Evolutionary conservation across 352 stramenopile species (phyloP).

Genomic region (Phytopythium ostracodes): DNA sequence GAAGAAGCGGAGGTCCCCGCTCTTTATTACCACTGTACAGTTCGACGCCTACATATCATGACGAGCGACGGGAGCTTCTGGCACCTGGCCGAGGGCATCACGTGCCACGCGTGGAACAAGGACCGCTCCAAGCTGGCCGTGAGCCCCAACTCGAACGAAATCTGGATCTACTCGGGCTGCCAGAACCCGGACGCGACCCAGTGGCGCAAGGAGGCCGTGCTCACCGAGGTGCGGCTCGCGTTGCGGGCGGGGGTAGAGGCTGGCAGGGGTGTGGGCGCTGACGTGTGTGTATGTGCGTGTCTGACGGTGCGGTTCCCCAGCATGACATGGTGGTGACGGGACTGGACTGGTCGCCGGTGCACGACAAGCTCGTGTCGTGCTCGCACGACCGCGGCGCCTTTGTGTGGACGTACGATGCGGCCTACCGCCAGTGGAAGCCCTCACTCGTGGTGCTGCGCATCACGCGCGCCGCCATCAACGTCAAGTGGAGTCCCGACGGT

Average conservation of each 20-base stretch:
- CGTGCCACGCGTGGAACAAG: constrained; percentile 91
- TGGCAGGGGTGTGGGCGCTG: background rate
- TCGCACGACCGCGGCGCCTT: constrained; percentile 94
- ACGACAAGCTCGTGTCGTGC: constrained; percentile 93
- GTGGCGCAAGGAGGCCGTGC: constrained; percentile 83
- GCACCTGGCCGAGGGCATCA: constrained; percentile 81
- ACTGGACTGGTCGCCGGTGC: constrained; percentile 91
- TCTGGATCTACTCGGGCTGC: constrained; percentile 90
- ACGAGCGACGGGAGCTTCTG: constrained; percentile 60
- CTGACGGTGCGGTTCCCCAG: constrained; percentile 17
- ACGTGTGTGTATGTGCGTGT: background rate
- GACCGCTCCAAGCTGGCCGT: constrained; percentile 88
- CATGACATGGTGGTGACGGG: constrained; percentile 93
- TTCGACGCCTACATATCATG: background rate
- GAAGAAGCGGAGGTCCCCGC: background rate
- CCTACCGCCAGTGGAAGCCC: constrained; percentile 89
- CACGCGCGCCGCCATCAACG: constrained; percentile 87
- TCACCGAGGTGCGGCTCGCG: constrained; percentile 47
- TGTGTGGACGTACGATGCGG: constrained; percentile 90
- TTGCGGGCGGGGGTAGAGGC: background rate
- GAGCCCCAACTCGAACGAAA: constrained; percentile 91
- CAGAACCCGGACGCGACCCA: constrained; percentile 66
- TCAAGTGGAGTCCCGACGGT: constrained; percentile 93
- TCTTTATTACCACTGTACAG: background rate
- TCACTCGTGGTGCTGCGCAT: constrained; percentile 91